Percentiles rank a stretch among this genome's conserved stretches.
phyloP scores from a whole-genome alignment of 306 rosid genomes.

The Luffa aegyptiaca region DNA sequence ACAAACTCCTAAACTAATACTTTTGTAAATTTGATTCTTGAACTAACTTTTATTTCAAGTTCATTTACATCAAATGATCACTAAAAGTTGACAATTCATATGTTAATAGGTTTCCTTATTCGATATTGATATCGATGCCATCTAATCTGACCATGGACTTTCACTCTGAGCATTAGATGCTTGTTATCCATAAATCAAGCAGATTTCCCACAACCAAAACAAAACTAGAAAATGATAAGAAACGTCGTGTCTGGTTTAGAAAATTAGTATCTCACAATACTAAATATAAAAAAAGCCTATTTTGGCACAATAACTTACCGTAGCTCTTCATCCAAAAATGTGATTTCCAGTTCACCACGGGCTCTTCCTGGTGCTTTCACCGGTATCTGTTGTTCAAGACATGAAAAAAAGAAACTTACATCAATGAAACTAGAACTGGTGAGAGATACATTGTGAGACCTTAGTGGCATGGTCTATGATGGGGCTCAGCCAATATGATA shows the following conservation, averaged over 20 bases:
- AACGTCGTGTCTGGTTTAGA: too few relatives aligned
- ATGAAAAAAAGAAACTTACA: not conserved
- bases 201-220: not conserved
- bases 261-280: too few relatives aligned
- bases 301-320: conserved; percentile 39
- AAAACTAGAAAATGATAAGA: not conserved
- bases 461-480: not conserved
- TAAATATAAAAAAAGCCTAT: too few relatives aligned
- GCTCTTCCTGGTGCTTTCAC: conserved; percentile 84
- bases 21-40: not conserved
- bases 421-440: not conserved
- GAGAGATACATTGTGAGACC: not conserved
- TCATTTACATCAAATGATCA: not conserved
- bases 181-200: not conserved
- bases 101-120: not conserved
- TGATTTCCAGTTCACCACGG: conserved; percentile 81
- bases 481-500: not conserved
- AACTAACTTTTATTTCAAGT: not conserved
- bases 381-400: conserved; percentile 50
- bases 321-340: conserved; percentile 78
- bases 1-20: not conserved
- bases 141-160: not conserved
- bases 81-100: not conserved
- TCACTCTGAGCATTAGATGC: not conserved
- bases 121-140: not conserved